Conservation (phyloP, 1,139 yeast genomes). For the Candida labiduridarum region DNA sequence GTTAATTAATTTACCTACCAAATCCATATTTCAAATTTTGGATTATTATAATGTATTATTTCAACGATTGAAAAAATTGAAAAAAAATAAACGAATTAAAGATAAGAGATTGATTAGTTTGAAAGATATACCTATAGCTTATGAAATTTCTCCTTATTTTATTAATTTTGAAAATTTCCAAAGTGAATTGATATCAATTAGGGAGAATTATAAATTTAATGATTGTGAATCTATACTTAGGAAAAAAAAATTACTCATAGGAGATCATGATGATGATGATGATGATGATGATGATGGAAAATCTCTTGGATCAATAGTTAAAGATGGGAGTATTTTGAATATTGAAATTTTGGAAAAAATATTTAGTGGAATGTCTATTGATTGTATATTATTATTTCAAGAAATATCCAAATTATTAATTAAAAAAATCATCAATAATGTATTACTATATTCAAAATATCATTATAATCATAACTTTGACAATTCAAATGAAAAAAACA, state of each 20-base stretch:
- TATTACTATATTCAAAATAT: not conserved
- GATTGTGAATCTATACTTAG: not conserved
- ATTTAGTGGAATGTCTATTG: conserved; percentile 4
- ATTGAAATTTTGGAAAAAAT: conserved; percentile 1
- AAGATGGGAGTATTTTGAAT: conserved; percentile 3
- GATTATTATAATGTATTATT: conserved; percentile 47
- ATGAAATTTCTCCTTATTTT: conserved; percentile 54
- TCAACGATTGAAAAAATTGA: conserved; percentile 20
- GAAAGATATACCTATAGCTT: conserved; percentile 52
- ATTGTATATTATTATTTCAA: conserved; percentile 12
- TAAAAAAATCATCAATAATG: conserved; percentile 5
- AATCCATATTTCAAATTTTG: conserved; percentile 48
- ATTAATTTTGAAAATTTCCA: conserved; percentile 51
- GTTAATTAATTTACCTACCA: conserved; percentile 41
- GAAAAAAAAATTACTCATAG: not conserved
- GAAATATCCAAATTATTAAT: conserved; percentile 8
- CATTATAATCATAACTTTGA: not conserved
- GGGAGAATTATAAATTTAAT: conserved; percentile 7
- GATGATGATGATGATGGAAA: not conserved
- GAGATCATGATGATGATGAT: not conserved
- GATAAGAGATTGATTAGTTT: conserved; percentile 28
- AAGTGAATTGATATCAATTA: conserved; percentile 24
- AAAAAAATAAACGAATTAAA: conserved; percentile 6
- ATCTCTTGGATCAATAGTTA: not conserved
- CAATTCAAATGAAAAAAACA: not conserved